phyloP scores from a whole-genome alignment of 1,139 yeast species.

The Oligophagozyma castellii region DNA sequence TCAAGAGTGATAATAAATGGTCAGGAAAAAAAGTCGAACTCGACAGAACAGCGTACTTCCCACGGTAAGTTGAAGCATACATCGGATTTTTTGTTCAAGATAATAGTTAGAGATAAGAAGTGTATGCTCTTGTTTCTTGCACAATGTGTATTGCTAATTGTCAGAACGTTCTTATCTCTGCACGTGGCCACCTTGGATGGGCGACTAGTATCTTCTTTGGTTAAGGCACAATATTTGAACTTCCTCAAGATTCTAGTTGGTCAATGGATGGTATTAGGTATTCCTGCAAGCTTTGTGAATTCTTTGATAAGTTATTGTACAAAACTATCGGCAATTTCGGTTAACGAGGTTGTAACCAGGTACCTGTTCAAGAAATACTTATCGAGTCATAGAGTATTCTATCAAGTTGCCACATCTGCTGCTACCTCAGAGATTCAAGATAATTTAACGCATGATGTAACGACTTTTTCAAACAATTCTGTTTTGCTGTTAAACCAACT shows the following conservation, averaged over 20 bases:
- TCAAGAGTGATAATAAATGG: slow-evolving; percentile 1
- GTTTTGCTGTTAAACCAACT: slow-evolving; percentile 77
- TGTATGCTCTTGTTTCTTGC: slow-evolving; percentile 28
- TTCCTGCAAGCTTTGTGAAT: slow-evolving; percentile 77
- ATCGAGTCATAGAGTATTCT: slow-evolving; percentile 21
- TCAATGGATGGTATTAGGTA: slow-evolving; percentile 74
- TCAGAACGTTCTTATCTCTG: slow-evolving; percentile 63
- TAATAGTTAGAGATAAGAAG: slow-evolving; percentile 19
- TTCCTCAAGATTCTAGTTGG: slow-evolving; percentile 48
- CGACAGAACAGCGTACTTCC: slow-evolving; percentile 1
- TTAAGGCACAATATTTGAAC: slow-evolving; percentile 50
- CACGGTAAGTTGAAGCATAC: slow-evolving; percentile 3
- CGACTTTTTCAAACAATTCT: slow-evolving; percentile 57
- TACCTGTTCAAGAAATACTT: slow-evolving; percentile 39
- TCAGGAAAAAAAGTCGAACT: slow-evolving; percentile 1
- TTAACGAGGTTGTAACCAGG: slow-evolving; percentile 53
- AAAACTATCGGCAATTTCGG: slow-evolving; percentile 48
- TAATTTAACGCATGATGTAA: slow-evolving; percentile 37
- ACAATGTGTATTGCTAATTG: slow-evolving; percentile 50
- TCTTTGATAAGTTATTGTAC: slow-evolving; percentile 63
- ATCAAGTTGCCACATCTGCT: slow-evolving; percentile 16
- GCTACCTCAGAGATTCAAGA: slow-evolving; percentile 18
- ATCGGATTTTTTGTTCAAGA: slow-evolving; percentile 14
- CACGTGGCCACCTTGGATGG: slow-evolving; percentile 86
- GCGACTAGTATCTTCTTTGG: slow-evolving; percentile 66